phyloP scores from a whole-genome alignment of 345 rosid genomes.

The Citrus sp. region DNA sequence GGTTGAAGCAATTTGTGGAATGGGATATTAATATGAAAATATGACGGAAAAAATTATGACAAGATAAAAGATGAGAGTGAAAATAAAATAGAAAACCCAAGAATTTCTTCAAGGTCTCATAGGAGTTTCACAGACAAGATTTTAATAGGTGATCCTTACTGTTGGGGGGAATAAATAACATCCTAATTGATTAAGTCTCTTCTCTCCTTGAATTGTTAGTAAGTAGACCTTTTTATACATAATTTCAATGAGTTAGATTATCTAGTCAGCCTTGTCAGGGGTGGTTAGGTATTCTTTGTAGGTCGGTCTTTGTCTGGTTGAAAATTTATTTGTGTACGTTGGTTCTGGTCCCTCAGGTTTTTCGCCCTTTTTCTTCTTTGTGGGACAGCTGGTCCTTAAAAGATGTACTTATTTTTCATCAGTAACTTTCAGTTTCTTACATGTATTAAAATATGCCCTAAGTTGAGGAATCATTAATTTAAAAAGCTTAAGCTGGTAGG shows the following conservation, averaged over 20 bases:
- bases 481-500: background rate
- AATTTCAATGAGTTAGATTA: no score
- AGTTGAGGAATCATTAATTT: background rate
- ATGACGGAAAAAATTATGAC: background rate
- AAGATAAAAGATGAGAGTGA: background rate
- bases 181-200: background rate
- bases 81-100: background rate
- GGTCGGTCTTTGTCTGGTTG: no score
- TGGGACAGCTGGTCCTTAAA: background rate
- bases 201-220: no score
- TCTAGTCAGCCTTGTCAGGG: no score
- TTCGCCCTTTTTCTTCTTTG: background rate
- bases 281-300: no score
- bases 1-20: background rate
- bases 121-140: background rate
- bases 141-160: background rate
- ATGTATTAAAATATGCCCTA: background rate
- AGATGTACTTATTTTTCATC: no score
- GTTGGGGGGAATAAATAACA: background rate
- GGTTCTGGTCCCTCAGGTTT: no score
- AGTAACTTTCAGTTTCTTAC: no score
- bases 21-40: background rate
- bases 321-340: no score
- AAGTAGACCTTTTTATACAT: no score
- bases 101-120: background rate